A percentile compares a stretch with the other conserved stretches of the same genome.
Conservation (phyloP, 768 basidiomycete species). For the Pluteus cervinus region DNA sequence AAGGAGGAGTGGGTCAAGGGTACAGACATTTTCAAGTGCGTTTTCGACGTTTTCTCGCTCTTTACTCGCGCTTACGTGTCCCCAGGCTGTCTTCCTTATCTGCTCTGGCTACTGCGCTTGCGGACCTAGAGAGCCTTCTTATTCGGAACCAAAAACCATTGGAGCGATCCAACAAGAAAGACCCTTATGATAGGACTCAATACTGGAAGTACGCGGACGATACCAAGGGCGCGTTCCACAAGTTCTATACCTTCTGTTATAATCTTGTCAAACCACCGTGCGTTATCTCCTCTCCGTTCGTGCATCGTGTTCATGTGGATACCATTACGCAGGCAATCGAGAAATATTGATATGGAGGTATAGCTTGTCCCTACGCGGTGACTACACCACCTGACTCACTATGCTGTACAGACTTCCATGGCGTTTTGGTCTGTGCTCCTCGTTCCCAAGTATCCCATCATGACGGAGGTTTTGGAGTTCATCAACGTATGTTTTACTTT, state of each 20-base stretch:
- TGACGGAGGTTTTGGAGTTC: conserved; percentile 59
- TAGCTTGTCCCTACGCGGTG: conserved; percentile 3
- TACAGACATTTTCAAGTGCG: conserved; percentile 32
- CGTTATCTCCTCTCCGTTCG: conserved; percentile 19
- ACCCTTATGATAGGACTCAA: conserved; percentile 48
- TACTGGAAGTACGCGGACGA: conserved; percentile 47
- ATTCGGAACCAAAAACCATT: conserved; percentile 40
- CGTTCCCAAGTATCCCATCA: conserved; percentile 58
- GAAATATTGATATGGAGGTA: conserved; percentile 82
- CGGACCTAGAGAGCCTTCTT: conserved; percentile 61
- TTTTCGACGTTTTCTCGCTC: conserved; percentile 4
- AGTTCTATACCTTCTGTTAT: conserved; percentile 71
- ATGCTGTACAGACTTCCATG: conserved; percentile 46
- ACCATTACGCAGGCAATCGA: conserved; percentile 42
- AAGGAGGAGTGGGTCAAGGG: conserved; percentile 68
- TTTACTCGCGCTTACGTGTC: conserved; percentile 3
- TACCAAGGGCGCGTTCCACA: conserved; percentile 46
- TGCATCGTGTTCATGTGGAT: neutral
- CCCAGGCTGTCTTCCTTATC: conserved; percentile 38
- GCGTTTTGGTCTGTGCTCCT: conserved; percentile 77
- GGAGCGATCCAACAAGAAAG: conserved; percentile 32
- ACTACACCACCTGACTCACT: neutral
- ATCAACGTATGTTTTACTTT: conserved; percentile 43
- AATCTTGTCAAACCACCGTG: conserved; percentile 65
- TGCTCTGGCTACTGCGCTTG: conserved; percentile 41